Conservation (phyloP, 2,329 filamentous ascomycete species). For the Sarocladiaceae sp. region DNA sequence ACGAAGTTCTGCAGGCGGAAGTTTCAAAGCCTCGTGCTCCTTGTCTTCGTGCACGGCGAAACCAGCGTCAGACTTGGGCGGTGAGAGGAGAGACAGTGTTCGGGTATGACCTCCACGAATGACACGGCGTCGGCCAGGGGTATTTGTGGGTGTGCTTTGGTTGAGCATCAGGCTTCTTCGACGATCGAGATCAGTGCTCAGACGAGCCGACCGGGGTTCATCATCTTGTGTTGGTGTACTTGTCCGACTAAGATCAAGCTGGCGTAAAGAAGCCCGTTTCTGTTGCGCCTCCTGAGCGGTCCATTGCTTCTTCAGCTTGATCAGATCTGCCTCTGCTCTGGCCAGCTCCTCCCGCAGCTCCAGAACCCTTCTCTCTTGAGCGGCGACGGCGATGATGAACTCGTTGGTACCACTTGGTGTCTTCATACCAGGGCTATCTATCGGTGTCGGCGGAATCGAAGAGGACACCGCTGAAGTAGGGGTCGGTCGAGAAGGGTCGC, state of each 20-base stretch:
- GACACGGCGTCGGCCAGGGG: conserved; percentile 47
- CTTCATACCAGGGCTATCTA: conserved; percentile 36
- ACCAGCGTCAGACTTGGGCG: conserved; percentile 40
- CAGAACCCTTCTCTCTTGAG: conserved; percentile 85
- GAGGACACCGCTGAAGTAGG: conserved; percentile 34
- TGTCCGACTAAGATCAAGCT: conserved; percentile 1
- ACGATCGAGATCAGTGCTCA: conserved; percentile 64
- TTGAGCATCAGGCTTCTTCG: conserved; percentile 62
- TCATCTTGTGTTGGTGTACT: not conserved
- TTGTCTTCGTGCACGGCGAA: conserved; percentile 40
- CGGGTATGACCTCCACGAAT: conserved; percentile 64
- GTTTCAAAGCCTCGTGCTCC: conserved; percentile 20
- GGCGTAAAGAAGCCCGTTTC: conserved; percentile 3
- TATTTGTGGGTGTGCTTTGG: conserved; percentile 36
- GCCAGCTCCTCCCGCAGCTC: conserved; percentile 88
- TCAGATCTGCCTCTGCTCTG: conserved; percentile 74
- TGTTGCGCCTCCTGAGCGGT: conserved; percentile 61
- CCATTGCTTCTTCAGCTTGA: conserved; percentile 79
- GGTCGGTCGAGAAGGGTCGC: conserved; percentile 47
- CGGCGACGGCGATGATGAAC: conserved; percentile 85
- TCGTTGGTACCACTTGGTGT: conserved; percentile 54
- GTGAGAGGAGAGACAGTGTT: conserved; percentile 79
- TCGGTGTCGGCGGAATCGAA: conserved; percentile 48
- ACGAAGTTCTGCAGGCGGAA: conserved; percentile 25
- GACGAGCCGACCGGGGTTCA: conserved; percentile 22